Evolutionary conservation across 208 protist species (phyloP), one percentile per base, ranked within the genome.

Genomic region (Kentomonas sorsogonicus): DNA sequence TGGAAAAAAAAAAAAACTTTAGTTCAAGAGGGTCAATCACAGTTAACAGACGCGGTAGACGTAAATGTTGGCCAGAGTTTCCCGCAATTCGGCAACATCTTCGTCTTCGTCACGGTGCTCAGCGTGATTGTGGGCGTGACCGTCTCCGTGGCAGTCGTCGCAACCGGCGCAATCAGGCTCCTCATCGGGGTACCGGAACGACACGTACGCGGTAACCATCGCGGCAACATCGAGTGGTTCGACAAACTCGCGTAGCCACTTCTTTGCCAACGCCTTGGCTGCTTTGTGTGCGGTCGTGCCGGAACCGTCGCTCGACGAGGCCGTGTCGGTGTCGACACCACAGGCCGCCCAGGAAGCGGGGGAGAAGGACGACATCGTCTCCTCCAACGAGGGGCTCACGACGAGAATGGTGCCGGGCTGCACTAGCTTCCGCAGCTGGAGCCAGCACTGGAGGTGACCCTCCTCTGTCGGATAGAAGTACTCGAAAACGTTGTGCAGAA

Each of bases 401-500:
- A 94, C 71, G 6, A 90, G 70, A 6, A 91, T 34, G 53, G 87
- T 74, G 0, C 83, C 80, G 6, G 62, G 40, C 7, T 58, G 53
- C 26, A 85, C 70, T 15, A 72, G 31, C 22, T 71, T 53, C 23
- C 76, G 77, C 62, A 94, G 70, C 53, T 75, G 73, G 52, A 66
- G 33, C 83, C 86, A 94, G 46, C 70, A 86, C 34, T 31, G 23
- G 10, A 87, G 56, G 64, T 94, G 86, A 16, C 74, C 75, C 22
- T 69, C 66, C 2, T 53, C 36, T 2, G 69, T 60, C 9, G 50
- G 23, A 47, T 52, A 69, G 59, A 94, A 94, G 60, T 91, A 94
- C 65, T 94, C 83, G 62, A 94, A 94, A 0, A 94, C 83, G 64
- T 94, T 94, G 75, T 94, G 86, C 31, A 94, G 59, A 47, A 94